Conservation (phyloP, 306 rosid genomes). For the Quercus dentata region DNA sequence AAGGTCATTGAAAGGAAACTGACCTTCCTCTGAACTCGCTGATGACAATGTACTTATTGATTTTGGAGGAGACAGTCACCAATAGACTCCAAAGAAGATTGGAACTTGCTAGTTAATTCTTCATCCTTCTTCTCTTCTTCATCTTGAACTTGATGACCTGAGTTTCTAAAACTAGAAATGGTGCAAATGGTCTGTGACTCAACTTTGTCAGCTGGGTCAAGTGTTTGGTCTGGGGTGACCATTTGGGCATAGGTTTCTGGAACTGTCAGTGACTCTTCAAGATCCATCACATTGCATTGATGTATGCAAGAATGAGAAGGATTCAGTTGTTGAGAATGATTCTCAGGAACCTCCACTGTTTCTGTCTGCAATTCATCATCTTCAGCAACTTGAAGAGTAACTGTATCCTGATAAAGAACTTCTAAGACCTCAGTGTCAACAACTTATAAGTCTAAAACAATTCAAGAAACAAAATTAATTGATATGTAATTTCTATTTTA, state of each 20-base stretch:
- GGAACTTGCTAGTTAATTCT: constrained; percentile 27
- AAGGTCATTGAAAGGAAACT: constrained; percentile 55
- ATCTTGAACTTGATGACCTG: constrained; percentile 31
- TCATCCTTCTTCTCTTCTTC: constrained; percentile 27
- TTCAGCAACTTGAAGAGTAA: constrained; percentile 15
- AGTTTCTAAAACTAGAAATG: constrained; percentile 30
- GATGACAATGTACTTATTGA: constrained; percentile 23
- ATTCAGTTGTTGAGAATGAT: constrained; percentile 24
- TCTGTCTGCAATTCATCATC: constrained; percentile 33
- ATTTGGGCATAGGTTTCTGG: constrained; percentile 29
- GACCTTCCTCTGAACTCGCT: constrained; percentile 43
- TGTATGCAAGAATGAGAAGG: constrained; percentile 26
- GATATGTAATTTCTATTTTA: not conserved
- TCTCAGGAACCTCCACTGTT: constrained; percentile 30
- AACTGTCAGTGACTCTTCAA: constrained; percentile 24
- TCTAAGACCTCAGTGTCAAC: constrained; percentile 17
- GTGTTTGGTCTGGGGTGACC: constrained; percentile 24
- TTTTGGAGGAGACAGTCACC: constrained; percentile 29
- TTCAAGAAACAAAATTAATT: not conserved
- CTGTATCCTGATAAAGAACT: constrained; percentile 29
- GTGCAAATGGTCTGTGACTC: constrained; percentile 25
- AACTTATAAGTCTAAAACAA: not conserved
- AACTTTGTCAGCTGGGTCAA: constrained; percentile 35
- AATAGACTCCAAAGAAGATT: constrained; percentile 32
- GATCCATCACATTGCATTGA: constrained; percentile 23